phyloP scores from a whole-genome alignment of 1,284 basidiomycete genomes.

The Gomphus bonarii region DNA sequence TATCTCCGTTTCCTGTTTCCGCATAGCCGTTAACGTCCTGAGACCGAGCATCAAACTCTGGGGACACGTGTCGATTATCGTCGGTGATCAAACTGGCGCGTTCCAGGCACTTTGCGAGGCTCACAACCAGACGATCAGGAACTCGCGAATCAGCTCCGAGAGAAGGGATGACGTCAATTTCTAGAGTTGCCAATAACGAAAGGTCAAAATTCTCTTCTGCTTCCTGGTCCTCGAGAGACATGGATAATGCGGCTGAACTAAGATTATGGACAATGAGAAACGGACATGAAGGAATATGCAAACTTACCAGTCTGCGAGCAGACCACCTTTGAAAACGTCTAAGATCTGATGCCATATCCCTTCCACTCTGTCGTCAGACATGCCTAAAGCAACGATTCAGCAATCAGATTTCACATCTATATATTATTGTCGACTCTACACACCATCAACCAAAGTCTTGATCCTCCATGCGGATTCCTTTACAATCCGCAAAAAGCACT shows the following conservation, averaged over 20 bases:
- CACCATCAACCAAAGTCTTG: conserved; percentile 36
- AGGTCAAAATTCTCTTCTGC: conserved; percentile 86
- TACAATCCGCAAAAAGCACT: conserved; percentile 57
- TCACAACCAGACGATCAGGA: conserved; percentile 62
- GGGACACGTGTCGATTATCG: conserved; percentile 15
- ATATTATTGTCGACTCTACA: conserved; percentile 15
- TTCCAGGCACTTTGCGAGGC: conserved; percentile 65
- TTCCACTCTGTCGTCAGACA: conserved; percentile 53
- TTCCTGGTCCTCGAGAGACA: conserved; percentile 56
- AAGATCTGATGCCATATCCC: conserved; percentile 82
- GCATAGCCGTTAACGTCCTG: conserved; percentile 19
- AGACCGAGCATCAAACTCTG: conserved; percentile 27
- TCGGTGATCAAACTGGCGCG: conserved; percentile 69
- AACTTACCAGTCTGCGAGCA: conserved; percentile 77
- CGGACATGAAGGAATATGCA: neutral
- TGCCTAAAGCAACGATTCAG: conserved; percentile 27
- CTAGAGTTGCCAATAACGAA: conserved; percentile 66
- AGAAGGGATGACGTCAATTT: conserved; percentile 70
- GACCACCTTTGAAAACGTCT: conserved; percentile 71
- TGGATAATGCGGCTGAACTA: conserved; percentile 43
- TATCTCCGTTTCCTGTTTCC: conserved; percentile 20
- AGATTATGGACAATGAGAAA: neutral
- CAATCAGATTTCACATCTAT: neutral
- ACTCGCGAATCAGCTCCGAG: conserved; percentile 54
- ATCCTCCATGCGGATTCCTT: conserved; percentile 50